Percentiles rank a stretch among this genome's conserved stretches.
These are phyloP conservation scores for Rhytidiadelphus loreus DNA, from an alignment of 225 moss, liverwort and hornwort species.

Conservation along the genomic window DNA sequence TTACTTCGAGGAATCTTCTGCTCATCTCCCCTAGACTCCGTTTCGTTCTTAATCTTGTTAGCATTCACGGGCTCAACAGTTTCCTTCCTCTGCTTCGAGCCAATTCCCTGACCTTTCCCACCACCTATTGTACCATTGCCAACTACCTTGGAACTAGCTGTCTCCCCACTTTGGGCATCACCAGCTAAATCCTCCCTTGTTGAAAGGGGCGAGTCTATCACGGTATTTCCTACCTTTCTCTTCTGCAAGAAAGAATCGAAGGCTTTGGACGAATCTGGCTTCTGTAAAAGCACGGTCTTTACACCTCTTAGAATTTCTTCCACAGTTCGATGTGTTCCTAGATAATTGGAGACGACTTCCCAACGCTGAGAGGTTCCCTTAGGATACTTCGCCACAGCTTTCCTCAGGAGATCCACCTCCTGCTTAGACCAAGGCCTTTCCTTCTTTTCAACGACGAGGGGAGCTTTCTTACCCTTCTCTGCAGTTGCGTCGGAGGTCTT, in stretches of 20 bases:
- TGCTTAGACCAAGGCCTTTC: constrained; percentile 85
- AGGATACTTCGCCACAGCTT: constrained; percentile 75
- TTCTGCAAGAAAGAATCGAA: constrained; percentile 85
- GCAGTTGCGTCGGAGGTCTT: neutral
- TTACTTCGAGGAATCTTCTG: constrained; percentile 9
- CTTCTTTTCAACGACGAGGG: constrained; percentile 29
- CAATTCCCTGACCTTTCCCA: neutral
- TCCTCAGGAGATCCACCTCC: constrained; percentile 77
- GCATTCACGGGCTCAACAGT: neutral
- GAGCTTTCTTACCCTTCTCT: constrained; percentile 27
- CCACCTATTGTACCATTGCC: constrained; percentile 12
- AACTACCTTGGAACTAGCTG: neutral
- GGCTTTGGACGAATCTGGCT: constrained; percentile 82
- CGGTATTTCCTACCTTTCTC: constrained; percentile 43
- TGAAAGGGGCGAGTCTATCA: constrained; percentile 77
- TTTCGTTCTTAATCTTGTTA: constrained; percentile 11
- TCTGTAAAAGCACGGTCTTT: constrained; percentile 71
- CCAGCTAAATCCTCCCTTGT: constrained; percentile 45
- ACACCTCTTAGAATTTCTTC: constrained; percentile 81
- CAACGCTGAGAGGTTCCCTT: constrained; percentile 96
- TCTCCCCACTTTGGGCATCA: neutral
- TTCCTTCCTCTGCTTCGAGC: constrained; percentile 1
- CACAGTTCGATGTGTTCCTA: constrained; percentile 75
- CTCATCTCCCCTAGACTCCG: neutral
- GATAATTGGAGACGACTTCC: constrained; percentile 82